Conservation (phyloP, 2,329 filamentous ascomycete genomes). For the Cercospora janseana region DNA sequence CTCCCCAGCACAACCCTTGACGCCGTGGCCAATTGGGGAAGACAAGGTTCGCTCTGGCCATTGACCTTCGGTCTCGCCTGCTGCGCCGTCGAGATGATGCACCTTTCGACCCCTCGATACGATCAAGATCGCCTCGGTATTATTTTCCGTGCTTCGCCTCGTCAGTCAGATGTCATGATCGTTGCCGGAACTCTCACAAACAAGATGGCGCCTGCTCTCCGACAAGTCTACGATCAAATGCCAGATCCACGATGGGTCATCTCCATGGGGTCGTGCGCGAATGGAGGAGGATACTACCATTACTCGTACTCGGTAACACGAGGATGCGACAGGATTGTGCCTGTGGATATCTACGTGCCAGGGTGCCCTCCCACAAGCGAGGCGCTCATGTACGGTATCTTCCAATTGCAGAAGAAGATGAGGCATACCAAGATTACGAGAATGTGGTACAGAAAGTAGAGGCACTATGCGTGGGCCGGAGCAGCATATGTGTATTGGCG, state of each 20-base stretch:
- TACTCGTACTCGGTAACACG: constrained; percentile 76
- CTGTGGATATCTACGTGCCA: constrained; percentile 77
- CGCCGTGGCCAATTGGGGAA: constrained; percentile 77
- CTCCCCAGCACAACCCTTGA: constrained; percentile 69
- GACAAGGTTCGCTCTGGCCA: constrained; percentile 82
- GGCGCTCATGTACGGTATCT: constrained; percentile 60
- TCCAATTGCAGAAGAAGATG: constrained; percentile 77
- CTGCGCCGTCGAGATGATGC: constrained; percentile 92
- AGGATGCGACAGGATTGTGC: constrained; percentile 73
- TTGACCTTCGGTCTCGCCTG: constrained; percentile 87
- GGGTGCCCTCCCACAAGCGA: constrained; percentile 61
- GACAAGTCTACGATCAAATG: constrained; percentile 93
- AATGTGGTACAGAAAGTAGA: constrained; percentile 56
- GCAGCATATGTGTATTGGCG: constrained; percentile 17
- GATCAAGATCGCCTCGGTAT: constrained; percentile 86
- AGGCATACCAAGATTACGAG: constrained; percentile 54
- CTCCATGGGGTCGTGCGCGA: constrained; percentile 80
- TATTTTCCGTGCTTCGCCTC: constrained; percentile 84
- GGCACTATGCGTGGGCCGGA: constrained; percentile 2
- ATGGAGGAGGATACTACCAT: constrained; percentile 80
- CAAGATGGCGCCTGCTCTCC: constrained; percentile 87
- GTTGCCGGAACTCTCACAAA: constrained; percentile 90
- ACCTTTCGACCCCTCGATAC: constrained; percentile 81
- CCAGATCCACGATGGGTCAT: constrained; percentile 82
- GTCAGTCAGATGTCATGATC: constrained; percentile 90